phyloP scores from a whole-genome alignment of 805 yeast species.

The Suhomyces sp. region DNA sequence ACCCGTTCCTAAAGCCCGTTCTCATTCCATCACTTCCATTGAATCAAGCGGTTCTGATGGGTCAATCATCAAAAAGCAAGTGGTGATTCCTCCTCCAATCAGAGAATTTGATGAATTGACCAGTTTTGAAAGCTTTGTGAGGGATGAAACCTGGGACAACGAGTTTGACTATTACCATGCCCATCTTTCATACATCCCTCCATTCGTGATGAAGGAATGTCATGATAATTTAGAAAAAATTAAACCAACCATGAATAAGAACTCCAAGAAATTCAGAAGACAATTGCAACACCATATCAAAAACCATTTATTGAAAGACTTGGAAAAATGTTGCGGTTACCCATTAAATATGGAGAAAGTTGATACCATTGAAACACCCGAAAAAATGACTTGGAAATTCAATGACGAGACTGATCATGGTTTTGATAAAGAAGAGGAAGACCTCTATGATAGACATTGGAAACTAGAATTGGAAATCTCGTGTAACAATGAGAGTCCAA shows the following conservation, averaged over 20 bases:
- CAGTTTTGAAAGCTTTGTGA: slow-evolving; percentile 60
- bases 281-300: slow-evolving; percentile 74
- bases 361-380: slow-evolving; percentile 48
- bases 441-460: slow-evolving; percentile 54
- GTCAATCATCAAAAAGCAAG: slow-evolving; percentile 19
- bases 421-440: slow-evolving; percentile 45
- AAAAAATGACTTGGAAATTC: slow-evolving; percentile 62
- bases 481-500: slow-evolving; percentile 65
- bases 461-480: slow-evolving; percentile 61
- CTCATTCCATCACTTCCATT: slow-evolving; percentile 38
- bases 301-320: slow-evolving; percentile 67
- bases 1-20: slow-evolving; percentile 39
- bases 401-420: slow-evolving; percentile 60
- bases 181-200: slow-evolving; percentile 67
- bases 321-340: slow-evolving; percentile 61
- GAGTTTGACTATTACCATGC: slow-evolving; percentile 71
- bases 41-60: slow-evolving; percentile 34
- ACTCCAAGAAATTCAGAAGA: slow-evolving; percentile 68
- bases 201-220: slow-evolving; percentile 64
- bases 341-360: slow-evolving; percentile 49
- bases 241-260: slow-evolving; percentile 69
- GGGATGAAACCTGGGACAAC: slow-evolving; percentile 75
- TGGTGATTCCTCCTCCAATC: slow-evolving; percentile 40
- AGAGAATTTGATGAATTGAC: slow-evolving; percentile 60
- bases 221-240: slow-evolving; percentile 70